Conservation (phyloP, 257 asterid species). For the Solanum gracilifrons region DNA sequence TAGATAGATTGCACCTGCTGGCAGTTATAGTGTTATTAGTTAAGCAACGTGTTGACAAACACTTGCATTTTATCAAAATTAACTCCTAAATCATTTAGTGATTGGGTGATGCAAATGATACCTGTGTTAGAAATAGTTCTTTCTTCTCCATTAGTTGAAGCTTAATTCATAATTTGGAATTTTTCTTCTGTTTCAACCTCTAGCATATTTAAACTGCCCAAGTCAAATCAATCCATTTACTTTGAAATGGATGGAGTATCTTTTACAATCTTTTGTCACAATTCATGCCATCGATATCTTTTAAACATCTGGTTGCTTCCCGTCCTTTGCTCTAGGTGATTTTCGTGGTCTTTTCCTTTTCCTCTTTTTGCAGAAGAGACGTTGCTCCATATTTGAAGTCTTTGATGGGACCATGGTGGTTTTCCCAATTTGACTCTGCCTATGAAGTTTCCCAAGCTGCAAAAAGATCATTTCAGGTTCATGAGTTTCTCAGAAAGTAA, state of each 20-base stretch:
- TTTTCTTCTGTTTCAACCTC: not conserved
- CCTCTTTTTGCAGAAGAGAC: conserved; percentile 59
- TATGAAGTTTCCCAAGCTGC: conserved; percentile 95
- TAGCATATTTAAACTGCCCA: not conserved
- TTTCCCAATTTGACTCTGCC: conserved; percentile 88
- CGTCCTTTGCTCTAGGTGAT: not conserved
- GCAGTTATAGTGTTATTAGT: not conserved
- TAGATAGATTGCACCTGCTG: not conserved
- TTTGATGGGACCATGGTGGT: conserved; percentile 99
- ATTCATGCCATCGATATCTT: not conserved
- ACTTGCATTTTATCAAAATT: not conserved
- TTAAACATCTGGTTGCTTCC: not conserved
- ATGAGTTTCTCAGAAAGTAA: not conserved
- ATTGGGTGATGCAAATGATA: not conserved
- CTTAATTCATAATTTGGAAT: not conserved
- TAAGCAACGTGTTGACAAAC: not conserved
- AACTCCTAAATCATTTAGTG: not conserved
- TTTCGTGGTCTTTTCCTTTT: conserved; percentile 3
- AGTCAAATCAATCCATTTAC: not conserved
- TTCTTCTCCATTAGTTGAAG: not conserved
- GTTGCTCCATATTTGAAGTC: conserved; percentile 87
- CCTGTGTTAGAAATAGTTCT: not conserved
- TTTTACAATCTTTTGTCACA: not conserved
- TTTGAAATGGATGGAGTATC: not conserved
- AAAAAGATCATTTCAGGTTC: conserved; percentile 88